Conservation (phyloP, 495 filamentous ascomycete species). For the Lentithecium fluviatile region DNA sequence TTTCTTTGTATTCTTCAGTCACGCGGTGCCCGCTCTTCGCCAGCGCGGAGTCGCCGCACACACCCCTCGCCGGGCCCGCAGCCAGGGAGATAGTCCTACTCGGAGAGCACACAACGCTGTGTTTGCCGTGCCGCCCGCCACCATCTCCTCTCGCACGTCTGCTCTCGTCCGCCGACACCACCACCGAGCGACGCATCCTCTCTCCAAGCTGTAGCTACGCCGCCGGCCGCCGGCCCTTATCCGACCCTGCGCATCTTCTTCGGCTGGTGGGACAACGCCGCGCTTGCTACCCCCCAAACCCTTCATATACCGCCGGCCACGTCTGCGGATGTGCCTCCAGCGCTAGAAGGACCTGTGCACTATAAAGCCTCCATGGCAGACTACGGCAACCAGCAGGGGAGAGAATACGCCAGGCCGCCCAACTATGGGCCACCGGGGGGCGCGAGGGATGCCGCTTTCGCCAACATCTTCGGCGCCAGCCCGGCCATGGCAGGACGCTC, state of each 20-base stretch:
- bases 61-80: constrained; percentile 21
- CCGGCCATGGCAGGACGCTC: constrained; percentile 73
- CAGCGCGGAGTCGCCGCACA: no score
- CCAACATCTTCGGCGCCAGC: constrained; percentile 89
- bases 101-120: constrained; percentile 4
- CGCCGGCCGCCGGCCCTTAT: no score
- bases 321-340: constrained; percentile 24
- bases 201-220: background rate
- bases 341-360: background rate
- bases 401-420: constrained; percentile 61
- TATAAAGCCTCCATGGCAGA: constrained; percentile 66
- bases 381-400: constrained; percentile 70
- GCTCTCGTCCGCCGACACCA: background rate
- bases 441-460: constrained; percentile 92
- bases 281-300: constrained; percentile 5
- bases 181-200: background rate
- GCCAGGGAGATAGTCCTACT: constrained; percentile 13
- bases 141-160: background rate
- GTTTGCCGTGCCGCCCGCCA: constrained; percentile 3
- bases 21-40: constrained; percentile 1
- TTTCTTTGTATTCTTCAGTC: background rate
- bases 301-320: background rate
- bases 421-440: constrained; percentile 68
- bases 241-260: background rate
- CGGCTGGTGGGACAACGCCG: constrained; percentile 3